Evolutionary conservation across 2,329 filamentous ascomycete species (phyloP).

Genomic region (Monilinia polystroma): DNA sequence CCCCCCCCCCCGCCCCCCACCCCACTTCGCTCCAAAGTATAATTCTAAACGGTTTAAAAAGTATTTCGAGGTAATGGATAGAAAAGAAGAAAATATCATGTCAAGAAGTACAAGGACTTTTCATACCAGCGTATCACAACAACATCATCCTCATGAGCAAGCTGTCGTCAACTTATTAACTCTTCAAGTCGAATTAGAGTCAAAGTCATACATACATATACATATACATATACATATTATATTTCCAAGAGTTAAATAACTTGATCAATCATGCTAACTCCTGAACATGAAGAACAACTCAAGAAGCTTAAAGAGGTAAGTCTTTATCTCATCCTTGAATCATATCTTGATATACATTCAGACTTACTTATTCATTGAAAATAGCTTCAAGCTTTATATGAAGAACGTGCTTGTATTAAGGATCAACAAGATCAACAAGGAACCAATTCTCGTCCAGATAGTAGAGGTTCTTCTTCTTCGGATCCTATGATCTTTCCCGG

Average conservation of each 20-base stretch:
- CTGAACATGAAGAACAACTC: constrained; percentile 26
- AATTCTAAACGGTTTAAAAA: background rate
- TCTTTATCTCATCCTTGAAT: background rate
- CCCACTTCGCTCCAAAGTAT: constrained; percentile 7
- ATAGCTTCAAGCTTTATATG: constrained; percentile 17
- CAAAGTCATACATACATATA: background rate
- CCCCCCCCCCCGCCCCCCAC: background rate
- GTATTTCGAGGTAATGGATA: background rate
- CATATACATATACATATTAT: background rate
- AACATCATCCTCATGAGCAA: background rate
- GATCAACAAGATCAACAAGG: constrained; percentile 3
- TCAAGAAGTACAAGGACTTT: constrained; percentile 3
- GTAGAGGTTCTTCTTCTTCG: constrained; percentile 7
- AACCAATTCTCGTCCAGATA: background rate
- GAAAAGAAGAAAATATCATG: background rate
- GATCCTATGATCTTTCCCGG: constrained; percentile 56
- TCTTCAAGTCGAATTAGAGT: background rate
- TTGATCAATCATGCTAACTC: constrained; percentile 17
- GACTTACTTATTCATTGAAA: background rate
- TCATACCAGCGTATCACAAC: background rate
- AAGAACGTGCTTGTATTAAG: background rate
- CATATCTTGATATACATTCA: background rate
- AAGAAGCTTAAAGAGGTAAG: constrained; percentile 30
- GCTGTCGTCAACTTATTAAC: background rate
- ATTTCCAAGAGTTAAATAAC: too few relatives aligned